Evolutionary conservation across 768 basidiomycete species (phyloP), one percentile per base, ranked within the genome.

Genomic region (Leccinum longicurvipes): DNA sequence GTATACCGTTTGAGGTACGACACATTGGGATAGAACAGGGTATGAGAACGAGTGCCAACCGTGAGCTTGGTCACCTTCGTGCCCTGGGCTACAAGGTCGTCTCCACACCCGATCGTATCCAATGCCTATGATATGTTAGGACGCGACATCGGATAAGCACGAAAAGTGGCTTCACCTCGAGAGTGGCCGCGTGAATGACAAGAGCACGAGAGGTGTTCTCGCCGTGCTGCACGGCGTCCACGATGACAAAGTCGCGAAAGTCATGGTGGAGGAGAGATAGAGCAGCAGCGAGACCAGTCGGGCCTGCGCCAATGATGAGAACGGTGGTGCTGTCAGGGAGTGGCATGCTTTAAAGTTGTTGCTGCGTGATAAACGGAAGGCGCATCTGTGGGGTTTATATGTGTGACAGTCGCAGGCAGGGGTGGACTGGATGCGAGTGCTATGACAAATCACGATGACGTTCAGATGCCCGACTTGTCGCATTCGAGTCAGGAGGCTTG

Each of bases 151-250:
- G n/a, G 12, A 21, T 6, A 24, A 15, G 12, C 12, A 8, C 12
- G 23, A 44, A 7, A 15, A 12, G 21, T 3, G 17, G 21, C 5
- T 15, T 8, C 46, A 80, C 81, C 73, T 83, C 82, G 19, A 83
- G 68, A 3, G 82, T 83, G 29, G 80, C 78, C n/a, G 82, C 77
- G 58, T 83, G 82, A 27, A 82, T 62, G 1, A 74, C 70, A 6
- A 78, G 59, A 0, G 82, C 80, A 9, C 82, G 77, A 12, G 82
- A 80, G 5, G 74, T 69, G 47, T 73, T 72, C 47, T 72, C 65
- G 21, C 42, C 42, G 12, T 44, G 19, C 21, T 44, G 21, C 23
- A 44, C 42, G 21, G 42, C 42, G 14, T 44, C 42, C 14, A 44
- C 42, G 23, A 44, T 44, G 12, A 44, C 21, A 44, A 44, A 44